phyloP scores from a whole-genome alignment of 176 grass and related monocot species.

The Olyra latifolia region DNA sequence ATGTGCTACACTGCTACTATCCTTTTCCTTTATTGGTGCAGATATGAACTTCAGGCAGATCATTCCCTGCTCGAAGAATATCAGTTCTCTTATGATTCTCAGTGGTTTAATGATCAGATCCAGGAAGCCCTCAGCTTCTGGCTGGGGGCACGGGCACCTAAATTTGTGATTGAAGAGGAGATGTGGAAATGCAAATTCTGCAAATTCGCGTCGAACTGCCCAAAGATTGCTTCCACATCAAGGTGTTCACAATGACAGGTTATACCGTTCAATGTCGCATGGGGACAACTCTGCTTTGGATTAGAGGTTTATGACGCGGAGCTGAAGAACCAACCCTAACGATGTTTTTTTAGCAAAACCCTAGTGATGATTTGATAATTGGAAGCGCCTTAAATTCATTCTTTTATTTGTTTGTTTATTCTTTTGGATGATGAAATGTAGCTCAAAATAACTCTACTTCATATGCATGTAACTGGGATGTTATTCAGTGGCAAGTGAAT shows the following conservation, averaged over 20 bases:
- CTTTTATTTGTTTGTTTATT: neutral
- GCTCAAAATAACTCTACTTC: neutral
- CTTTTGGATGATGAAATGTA: neutral
- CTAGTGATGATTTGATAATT: neutral
- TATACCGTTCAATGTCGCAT: neutral
- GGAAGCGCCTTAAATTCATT: neutral
- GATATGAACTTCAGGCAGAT: slow-evolving; percentile 84
- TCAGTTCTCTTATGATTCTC: slow-evolving; percentile 58
- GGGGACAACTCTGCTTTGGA: neutral
- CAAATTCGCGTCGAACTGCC: slow-evolving; percentile 56
- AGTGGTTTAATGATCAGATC: slow-evolving; percentile 64
- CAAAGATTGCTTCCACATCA: slow-evolving; percentile 30
- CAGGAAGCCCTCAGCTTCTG: slow-evolving; percentile 58
- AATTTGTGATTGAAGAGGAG: slow-evolving; percentile 64
- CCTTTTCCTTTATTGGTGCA: slow-evolving; percentile 33
- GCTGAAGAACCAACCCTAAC: neutral
- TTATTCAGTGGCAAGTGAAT: neutral
- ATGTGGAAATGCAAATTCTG: slow-evolving; percentile 74
- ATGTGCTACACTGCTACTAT: neutral
- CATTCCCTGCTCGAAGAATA: slow-evolving; percentile 73
- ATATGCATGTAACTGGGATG: neutral
- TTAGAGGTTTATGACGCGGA: neutral
- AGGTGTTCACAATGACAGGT: neutral
- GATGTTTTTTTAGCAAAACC: neutral
- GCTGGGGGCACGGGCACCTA: slow-evolving; percentile 49